Percentiles rank a stretch among this genome's conserved stretches.
phyloP scores from a whole-genome alignment of 306 rosid species.

The Vigna hirtella region DNA sequence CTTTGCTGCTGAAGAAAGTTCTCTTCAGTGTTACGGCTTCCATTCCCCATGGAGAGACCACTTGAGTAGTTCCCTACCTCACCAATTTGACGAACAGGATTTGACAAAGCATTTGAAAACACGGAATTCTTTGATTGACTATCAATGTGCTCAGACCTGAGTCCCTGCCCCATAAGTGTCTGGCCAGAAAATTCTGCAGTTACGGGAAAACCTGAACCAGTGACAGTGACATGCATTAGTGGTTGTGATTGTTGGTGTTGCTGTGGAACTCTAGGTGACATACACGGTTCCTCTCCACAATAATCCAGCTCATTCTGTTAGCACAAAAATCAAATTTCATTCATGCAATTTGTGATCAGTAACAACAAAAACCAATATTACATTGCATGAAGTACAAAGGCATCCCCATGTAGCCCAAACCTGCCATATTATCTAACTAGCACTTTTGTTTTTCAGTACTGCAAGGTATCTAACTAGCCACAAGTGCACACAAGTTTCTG shows the following conservation, averaged over 20 bases:
- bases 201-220: constrained; percentile 59
- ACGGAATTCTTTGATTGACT: constrained; percentile 77
- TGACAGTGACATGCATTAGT: constrained; percentile 50
- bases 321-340: constrained; percentile 24
- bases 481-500: constrained; percentile 11
- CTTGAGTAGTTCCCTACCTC: constrained; percentile 56
- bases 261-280: constrained; percentile 70
- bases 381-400: not conserved
- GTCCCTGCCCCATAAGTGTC: constrained; percentile 62
- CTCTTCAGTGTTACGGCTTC: constrained; percentile 59
- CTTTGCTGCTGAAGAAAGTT: constrained; percentile 58
- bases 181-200: constrained; percentile 62
- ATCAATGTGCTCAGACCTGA: constrained; percentile 67
- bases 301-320: constrained; percentile 81
- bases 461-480: constrained; percentile 1
- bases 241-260: constrained; percentile 75
- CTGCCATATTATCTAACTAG: not conserved
- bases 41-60: constrained; percentile 63
- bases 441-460: not conserved
- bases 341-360: not conserved
- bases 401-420: constrained; percentile 26
- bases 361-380: constrained; percentile 32
- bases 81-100: constrained; percentile 78
- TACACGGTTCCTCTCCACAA: constrained; percentile 77
- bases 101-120: constrained; percentile 83